Conservation (phyloP, 352 stramenopile genomes). For the Blastocystis sp. region DNA sequence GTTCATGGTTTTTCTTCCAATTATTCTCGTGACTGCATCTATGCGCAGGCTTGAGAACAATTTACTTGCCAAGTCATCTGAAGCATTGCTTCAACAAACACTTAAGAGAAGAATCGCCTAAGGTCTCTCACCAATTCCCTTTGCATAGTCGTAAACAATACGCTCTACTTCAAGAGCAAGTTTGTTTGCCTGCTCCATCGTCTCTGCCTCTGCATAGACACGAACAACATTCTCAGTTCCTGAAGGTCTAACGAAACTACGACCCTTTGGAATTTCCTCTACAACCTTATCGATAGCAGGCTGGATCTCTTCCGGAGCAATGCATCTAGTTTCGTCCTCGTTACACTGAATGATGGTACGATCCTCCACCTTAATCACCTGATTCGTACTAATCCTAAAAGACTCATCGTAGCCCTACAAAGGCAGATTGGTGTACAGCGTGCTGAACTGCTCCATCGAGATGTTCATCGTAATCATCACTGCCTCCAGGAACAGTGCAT, state of each 20-base stretch:
- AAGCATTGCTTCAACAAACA: not conserved
- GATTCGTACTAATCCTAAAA: slow-evolving; percentile 64
- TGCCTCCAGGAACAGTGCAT: slow-evolving; percentile 89
- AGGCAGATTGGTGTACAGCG: slow-evolving; percentile 87
- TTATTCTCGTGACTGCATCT: no score
- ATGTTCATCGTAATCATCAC: slow-evolving; percentile 81
- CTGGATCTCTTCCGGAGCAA: slow-evolving; percentile 63
- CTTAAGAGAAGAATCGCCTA: not conserved
- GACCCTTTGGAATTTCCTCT: slow-evolving; percentile 42
- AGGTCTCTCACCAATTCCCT: slow-evolving; percentile 70
- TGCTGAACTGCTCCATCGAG: slow-evolving; percentile 81
- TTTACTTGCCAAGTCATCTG: no score
- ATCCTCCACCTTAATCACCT: slow-evolving; percentile 73
- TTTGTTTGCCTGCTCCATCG: slow-evolving; percentile 71
- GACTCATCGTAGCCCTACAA: not conserved
- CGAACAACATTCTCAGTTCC: slow-evolving; percentile 95
- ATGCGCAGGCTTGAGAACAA: no score
- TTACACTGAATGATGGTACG: slow-evolving; percentile 70
- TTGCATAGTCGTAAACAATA: slow-evolving; percentile 68
- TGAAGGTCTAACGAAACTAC: slow-evolving; percentile 83
- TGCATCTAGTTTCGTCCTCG: slow-evolving; percentile 71
- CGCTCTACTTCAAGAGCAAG: slow-evolving; percentile 13
- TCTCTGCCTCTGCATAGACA: slow-evolving; percentile 91
- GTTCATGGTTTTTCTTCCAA: no score
- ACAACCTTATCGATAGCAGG: slow-evolving; percentile 64